These are phyloP conservation scores for Ascochyta clinopodiicola DNA, from an alignment of 2,329 filamentous ascomycete species.

Conservation along the genomic window DNA sequence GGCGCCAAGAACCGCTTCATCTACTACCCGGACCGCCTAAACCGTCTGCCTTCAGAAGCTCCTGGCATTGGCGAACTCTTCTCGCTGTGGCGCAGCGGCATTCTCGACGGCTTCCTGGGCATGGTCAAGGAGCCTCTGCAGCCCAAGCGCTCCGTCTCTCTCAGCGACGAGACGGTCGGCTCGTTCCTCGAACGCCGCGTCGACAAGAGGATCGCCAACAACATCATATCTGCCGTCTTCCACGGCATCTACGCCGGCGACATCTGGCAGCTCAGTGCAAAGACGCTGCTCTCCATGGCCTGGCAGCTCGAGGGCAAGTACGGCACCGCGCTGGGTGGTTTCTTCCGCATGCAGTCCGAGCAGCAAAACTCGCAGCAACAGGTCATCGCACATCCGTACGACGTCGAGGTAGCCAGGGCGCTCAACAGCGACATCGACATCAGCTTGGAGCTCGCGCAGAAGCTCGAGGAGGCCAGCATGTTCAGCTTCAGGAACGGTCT, in stretches of 20 bases:
- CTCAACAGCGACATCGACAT: conserved; percentile 47
- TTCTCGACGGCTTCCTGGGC: conserved; percentile 58
- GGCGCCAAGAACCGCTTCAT: conserved; percentile 74
- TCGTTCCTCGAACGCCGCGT: conserved; percentile 67
- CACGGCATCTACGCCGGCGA: conserved; percentile 96
- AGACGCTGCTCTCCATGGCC: conserved; percentile 63
- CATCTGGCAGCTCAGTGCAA: conserved; percentile 78
- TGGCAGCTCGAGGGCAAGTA: conserved; percentile 58
- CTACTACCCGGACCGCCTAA: conserved; percentile 86
- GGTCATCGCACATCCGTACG: conserved; percentile 30
- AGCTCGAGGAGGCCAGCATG: conserved; percentile 46
- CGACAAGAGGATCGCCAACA: conserved; percentile 66
- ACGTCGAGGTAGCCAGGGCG: conserved; percentile 25
- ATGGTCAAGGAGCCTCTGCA: conserved; percentile 48
- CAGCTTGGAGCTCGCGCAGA: conserved; percentile 40
- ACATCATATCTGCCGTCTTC: conserved; percentile 74
- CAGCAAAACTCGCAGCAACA: conserved; percentile 1
- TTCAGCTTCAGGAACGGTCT: conserved; percentile 56
- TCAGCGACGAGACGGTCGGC: conserved; percentile 74
- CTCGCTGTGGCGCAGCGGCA: conserved; percentile 58
- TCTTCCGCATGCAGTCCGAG: conserved; percentile 28
- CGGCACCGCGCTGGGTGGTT: conserved; percentile 40
- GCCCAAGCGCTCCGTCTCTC: conserved; percentile 39
- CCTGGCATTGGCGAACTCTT: conserved; percentile 38
- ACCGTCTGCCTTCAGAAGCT: conserved; percentile 49